Percentiles rank a stretch among this genome's conserved stretches.
Evolutionary conservation across 164 flowering plant species (phyloP).

Genomic region (Pachysandra terminalis): DNA sequence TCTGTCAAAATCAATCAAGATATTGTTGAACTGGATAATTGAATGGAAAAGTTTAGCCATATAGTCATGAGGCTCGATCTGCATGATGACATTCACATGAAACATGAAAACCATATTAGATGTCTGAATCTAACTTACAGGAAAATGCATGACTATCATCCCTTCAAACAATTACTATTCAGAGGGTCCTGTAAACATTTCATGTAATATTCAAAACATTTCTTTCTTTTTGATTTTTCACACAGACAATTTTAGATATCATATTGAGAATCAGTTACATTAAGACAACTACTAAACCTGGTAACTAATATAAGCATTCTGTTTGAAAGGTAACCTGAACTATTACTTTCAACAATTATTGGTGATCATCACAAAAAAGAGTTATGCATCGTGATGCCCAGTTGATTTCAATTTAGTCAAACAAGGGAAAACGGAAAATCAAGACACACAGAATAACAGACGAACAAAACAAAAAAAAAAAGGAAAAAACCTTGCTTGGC

Average conservation of each 20-base stretch:
- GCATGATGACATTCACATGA: slow-evolving; percentile 19
- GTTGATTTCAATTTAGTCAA: neutral
- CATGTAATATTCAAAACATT: too few relatives aligned
- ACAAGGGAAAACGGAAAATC: neutral
- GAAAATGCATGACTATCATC: neutral
- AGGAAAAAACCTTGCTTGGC: neutral
- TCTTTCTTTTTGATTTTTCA: too few relatives aligned
- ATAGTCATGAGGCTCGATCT: slow-evolving; percentile 98
- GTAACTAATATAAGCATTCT: neutral
- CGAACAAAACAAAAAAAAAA: too few relatives aligned
- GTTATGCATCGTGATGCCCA: neutral
- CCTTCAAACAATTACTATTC: neutral
- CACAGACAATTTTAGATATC: too few relatives aligned
- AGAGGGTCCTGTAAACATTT: too few relatives aligned
- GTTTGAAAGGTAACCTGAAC: neutral
- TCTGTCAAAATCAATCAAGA: slow-evolving; percentile 80
- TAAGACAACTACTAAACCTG: neutral
- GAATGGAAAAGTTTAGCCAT: slow-evolving; percentile 82
- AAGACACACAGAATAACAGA: too few relatives aligned
- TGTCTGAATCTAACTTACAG: neutral
- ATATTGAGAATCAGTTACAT: too few relatives aligned
- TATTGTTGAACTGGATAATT: slow-evolving; percentile 63
- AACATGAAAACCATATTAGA: neutral
- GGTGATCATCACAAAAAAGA: neutral
- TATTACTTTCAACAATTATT: too few relatives aligned